phyloP scores from a whole-genome alignment of 2,329 filamentous ascomycete genomes.

The Geosmithia putterillii region DNA sequence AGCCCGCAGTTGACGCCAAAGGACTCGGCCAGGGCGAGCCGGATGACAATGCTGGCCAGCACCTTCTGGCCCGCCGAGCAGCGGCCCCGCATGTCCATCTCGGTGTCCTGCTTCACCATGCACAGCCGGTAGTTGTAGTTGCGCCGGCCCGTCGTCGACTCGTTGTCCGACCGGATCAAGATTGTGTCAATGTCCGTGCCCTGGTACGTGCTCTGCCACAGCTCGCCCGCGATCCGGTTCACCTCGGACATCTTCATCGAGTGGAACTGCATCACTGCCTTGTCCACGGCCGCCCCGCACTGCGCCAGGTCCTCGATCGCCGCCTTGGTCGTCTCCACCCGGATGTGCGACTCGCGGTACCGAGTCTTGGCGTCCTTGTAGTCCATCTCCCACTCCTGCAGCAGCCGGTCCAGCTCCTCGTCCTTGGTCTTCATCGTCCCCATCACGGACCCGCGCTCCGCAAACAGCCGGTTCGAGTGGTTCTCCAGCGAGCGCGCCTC shows the following conservation, averaged over 20 bases:
- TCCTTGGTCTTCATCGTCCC: slow-evolving; percentile 78
- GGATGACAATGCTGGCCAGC: slow-evolving; percentile 92
- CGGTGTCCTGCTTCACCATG: slow-evolving; percentile 94
- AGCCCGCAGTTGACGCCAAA: slow-evolving; percentile 94
- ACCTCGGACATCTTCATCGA: slow-evolving; percentile 96
- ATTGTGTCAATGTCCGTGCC: slow-evolving; percentile 97
- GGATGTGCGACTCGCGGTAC: slow-evolving; percentile 81
- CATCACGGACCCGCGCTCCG: slow-evolving; percentile 61
- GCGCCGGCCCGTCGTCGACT: slow-evolving; percentile 59
- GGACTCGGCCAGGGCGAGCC: slow-evolving; percentile 86
- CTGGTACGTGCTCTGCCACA: slow-evolving; percentile 96
- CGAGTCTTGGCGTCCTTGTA: slow-evolving; percentile 72
- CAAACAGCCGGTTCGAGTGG: slow-evolving; percentile 55
- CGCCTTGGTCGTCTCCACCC: slow-evolving; percentile 82
- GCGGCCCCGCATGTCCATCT: slow-evolving; percentile 98
- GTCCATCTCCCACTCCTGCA: slow-evolving; percentile 71
- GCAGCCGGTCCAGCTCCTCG: slow-evolving; percentile 58
- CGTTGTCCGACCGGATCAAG: slow-evolving; percentile 83
- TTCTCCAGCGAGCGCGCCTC: slow-evolving; percentile 59
- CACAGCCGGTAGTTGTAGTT: slow-evolving; percentile 95
- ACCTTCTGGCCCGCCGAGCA: slow-evolving; percentile 97
- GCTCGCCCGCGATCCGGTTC: slow-evolving; percentile 83
- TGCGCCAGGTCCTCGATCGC: slow-evolving; percentile 82
- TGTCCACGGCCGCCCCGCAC: slow-evolving; percentile 76
- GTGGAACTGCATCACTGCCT: slow-evolving; percentile 96